Evolutionary conservation across 2,329 filamentous ascomycete species (phyloP).

Genomic region (Microthyrium microscopicum): DNA sequence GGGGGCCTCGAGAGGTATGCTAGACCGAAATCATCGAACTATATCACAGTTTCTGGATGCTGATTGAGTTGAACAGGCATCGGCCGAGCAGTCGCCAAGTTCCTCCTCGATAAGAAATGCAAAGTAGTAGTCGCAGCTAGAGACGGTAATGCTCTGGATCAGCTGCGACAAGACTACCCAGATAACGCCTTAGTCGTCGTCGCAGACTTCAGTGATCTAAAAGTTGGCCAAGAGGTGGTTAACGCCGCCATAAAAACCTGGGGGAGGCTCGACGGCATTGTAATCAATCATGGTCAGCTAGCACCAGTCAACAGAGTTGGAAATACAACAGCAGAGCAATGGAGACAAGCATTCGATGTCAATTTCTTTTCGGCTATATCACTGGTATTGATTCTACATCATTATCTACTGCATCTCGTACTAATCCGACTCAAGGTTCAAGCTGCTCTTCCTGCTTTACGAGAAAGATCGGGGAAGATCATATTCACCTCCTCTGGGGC

Average conservation of each 20-base stretch:
- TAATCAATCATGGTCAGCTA: conserved; percentile 77
- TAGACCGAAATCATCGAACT: neutral
- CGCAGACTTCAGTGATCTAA: conserved; percentile 39
- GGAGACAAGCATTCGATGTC: conserved; percentile 59
- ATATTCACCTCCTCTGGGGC: conserved; percentile 72
- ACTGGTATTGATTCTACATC: conserved; percentile 40
- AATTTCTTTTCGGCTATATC: conserved; percentile 77
- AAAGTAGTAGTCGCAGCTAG: conserved; percentile 44
- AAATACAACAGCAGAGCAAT: conserved; percentile 52
- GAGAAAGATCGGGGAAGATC: conserved; percentile 51
- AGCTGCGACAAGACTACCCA: conserved; percentile 28
- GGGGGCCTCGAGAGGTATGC: conserved; percentile 43
- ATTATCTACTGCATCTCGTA: conserved; percentile 13
- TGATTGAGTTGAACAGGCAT: conserved; percentile 32
- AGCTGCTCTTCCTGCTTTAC: conserved; percentile 51
- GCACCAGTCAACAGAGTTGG: conserved; percentile 57
- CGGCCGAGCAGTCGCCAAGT: conserved; percentile 42
- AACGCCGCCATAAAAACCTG: conserved; percentile 50
- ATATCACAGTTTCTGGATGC: neutral
- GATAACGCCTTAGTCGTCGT: conserved; percentile 38
- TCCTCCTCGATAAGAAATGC: conserved; percentile 37
- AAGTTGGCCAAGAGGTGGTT: conserved; percentile 43
- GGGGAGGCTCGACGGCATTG: conserved; percentile 58
- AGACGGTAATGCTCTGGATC: conserved; percentile 35
- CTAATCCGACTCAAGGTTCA: conserved; percentile 37